Conservation (phyloP, 192 early-diverging fungal genomes). For the Chytriomyces confervae region DNA sequence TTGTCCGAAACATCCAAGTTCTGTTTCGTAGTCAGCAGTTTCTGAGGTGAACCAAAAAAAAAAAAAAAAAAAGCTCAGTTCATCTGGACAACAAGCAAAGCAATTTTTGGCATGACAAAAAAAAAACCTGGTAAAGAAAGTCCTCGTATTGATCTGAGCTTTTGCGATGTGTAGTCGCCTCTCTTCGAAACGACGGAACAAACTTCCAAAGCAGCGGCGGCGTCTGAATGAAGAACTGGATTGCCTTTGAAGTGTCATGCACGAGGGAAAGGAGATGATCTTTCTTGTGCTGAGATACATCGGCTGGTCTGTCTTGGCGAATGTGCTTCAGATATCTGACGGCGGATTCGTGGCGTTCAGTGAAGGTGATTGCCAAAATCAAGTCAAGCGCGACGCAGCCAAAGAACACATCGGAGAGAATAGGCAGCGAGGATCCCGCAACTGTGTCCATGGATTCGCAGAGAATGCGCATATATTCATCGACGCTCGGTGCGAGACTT, state of each 20-base stretch:
- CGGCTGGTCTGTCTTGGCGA: not conserved
- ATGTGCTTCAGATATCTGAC: not conserved
- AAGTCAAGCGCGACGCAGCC: constrained; percentile 13
- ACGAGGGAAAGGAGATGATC: not conserved
- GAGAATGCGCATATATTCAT: not conserved
- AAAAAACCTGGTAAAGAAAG: too few species aligned
- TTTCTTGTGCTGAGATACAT: not conserved
- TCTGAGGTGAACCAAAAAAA: too few species aligned
- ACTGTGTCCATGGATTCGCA: not conserved
- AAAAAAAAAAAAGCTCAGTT: too few species aligned
- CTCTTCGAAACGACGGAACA: not conserved
- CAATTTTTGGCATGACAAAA: too few species aligned
- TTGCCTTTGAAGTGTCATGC: not conserved
- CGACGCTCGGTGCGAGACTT: constrained; percentile 8
- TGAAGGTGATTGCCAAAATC: not conserved
- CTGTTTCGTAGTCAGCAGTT: too few species aligned
- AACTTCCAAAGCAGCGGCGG: not conserved
- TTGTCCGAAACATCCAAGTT: too few species aligned
- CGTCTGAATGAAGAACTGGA: not conserved
- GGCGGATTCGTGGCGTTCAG: not conserved
- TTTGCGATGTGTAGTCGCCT: not conserved
- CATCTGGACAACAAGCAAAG: too few species aligned
- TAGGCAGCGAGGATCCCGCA: not conserved
- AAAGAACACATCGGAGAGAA: constrained; percentile 2
- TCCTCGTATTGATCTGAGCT: too few species aligned